These are phyloP conservation scores for Orbilia brochopaga DNA, from an alignment of 2,329 filamentous ascomycete species.

Conservation along the genomic window DNA sequence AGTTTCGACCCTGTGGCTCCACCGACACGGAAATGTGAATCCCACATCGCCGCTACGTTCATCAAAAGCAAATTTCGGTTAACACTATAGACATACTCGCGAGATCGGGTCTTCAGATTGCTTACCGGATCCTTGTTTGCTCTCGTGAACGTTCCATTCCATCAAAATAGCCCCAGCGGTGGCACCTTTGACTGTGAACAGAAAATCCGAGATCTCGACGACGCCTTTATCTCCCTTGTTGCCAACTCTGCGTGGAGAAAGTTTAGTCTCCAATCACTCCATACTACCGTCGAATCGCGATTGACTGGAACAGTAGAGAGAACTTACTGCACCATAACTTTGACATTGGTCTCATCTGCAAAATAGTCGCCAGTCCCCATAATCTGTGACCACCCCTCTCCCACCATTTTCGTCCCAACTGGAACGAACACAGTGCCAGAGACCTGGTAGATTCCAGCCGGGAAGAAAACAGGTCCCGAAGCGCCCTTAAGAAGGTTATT, in stretches of 20 bases:
- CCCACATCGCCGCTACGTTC: conserved; percentile 11
- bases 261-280: neutral
- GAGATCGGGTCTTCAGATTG: neutral
- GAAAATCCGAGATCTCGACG: conserved; percentile 74
- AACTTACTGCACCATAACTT: conserved; percentile 64
- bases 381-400: conserved; percentile 67
- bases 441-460: conserved; percentile 75
- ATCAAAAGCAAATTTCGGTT: neutral
- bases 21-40: conserved; percentile 56
- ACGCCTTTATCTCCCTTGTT: conserved; percentile 67
- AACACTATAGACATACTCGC: no score
- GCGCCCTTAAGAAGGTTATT: conserved; percentile 73
- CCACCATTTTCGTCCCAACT: conserved; percentile 64
- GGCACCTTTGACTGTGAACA: conserved; percentile 72
- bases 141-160: conserved; percentile 71
- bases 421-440: conserved; percentile 63
- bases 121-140: conserved; percentile 53
- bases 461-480: conserved; percentile 73
- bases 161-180: conserved; percentile 73
- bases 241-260: conserved; percentile 64
- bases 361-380: conserved; percentile 66
- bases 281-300: neutral
- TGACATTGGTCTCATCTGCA: conserved; percentile 65
- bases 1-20: conserved; percentile 59
- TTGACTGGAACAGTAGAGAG: neutral